These are phyloP conservation scores for Eremothecium sinecaudum DNA, from an alignment of 1,139 yeast species.

Conservation along the genomic window DNA sequence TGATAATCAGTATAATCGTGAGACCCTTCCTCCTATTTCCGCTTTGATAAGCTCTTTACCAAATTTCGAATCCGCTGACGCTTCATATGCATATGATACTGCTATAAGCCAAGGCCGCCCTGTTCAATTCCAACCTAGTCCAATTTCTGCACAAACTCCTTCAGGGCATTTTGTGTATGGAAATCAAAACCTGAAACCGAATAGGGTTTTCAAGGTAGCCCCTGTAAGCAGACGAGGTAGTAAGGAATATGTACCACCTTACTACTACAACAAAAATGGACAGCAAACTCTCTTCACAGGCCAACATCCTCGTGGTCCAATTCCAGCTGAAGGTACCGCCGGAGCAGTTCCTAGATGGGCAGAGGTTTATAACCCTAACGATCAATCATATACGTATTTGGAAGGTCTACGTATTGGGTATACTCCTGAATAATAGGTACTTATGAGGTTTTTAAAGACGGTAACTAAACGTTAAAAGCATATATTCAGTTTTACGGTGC, in stretches of 20 bases:
- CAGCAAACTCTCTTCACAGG: not conserved
- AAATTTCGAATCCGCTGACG: not conserved
- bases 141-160: constrained; percentile 1
- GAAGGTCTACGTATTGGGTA: constrained; percentile 4
- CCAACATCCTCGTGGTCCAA: not conserved
- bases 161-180: not conserved
- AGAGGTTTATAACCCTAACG: not conserved
- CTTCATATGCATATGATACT: not conserved
- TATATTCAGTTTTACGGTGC: no score
- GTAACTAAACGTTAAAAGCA: no score
- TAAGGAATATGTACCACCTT: not conserved
- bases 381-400: not conserved
- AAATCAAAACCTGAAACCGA: not conserved
- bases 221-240: no score
- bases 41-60: constrained; percentile 1
- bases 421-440: no score
- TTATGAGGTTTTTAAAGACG: no score
- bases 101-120: not conserved
- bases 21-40: constrained; percentile 4
- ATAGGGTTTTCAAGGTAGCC: not conserved
- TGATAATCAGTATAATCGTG: not conserved
- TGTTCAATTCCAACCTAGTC: not conserved
- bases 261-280: not conserved
- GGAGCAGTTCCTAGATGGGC: constrained; percentile 1
- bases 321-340: not conserved